Base-by-base conservation (phyloP, 305 asterid genomes). In the Fraxinus ornus region DNA sequence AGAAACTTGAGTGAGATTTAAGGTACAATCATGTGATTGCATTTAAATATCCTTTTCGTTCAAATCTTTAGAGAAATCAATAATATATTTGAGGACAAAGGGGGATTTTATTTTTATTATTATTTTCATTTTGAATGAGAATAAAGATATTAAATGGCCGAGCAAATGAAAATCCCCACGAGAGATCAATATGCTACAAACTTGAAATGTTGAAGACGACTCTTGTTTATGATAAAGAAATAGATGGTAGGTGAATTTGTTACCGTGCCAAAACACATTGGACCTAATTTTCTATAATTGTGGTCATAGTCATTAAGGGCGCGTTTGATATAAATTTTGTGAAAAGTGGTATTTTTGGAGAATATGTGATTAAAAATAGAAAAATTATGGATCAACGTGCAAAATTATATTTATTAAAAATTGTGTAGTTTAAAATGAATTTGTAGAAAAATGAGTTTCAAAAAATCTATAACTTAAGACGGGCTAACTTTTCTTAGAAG, bases 1-100 rank as follows among this genome's bases (percentile, higher is more conserved):
- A 76, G 57, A 32, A 62, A 33, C 22, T 83, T 57, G 80, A 74
- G 87, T 88, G 82, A 81, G 10, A 79, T 37, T 74, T 81, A 83
- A 82, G 88, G 21, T 39, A 80, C 35, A 36, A 79, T 26, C 26
- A 78, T 75, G 44, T 77, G 33, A 78, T 78, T 78, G 82, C 70
- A 41, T 55, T 52, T 64, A 17, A 70, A 70, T 70, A 13, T 12
- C 9, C 1, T 21, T 60, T 21, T 60, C 70, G 21, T 1, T 60
- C 30, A 19, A 55, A 49, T 49, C 21, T 55, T 19, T n/a, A 5
- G 22, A 55, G 64, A 55, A 55, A 55, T n/a, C 12, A 7, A 60
- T 60, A 60, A 21, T 60, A 60, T 60, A 21, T 60, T 52, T 52
- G 62, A 60, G 30, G 28, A 21, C 70, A 21, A 21, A 7, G 70